Percentiles rank a stretch among this genome's conserved stretches.
These are phyloP conservation scores for Daucus carota DNA, from an alignment of 129 eudicot species.

Conservation along the genomic window DNA sequence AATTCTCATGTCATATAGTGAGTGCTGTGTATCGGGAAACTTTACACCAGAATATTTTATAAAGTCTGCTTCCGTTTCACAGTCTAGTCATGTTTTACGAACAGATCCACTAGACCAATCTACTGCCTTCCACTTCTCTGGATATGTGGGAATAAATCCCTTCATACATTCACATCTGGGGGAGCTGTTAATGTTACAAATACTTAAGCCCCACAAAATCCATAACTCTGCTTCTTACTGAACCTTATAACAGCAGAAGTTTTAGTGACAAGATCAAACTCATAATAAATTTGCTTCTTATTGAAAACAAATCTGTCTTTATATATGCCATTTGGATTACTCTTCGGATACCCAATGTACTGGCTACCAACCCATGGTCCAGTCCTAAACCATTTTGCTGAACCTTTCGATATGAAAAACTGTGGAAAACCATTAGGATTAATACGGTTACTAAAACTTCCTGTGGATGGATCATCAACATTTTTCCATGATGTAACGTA, in stretches of 20 bases:
- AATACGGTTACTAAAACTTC: neutral
- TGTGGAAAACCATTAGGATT: neutral
- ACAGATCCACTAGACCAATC: neutral
- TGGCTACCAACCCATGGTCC: neutral
- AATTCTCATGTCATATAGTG: neutral
- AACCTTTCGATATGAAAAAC: neutral
- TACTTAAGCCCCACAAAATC: neutral
- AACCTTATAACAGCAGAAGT: neutral
- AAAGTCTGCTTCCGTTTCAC: neutral
- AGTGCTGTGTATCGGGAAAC: neutral
- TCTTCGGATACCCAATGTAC: neutral
- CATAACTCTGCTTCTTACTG: no score
- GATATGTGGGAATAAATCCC: neutral
- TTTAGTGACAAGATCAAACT: neutral
- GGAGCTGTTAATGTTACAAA: neutral
- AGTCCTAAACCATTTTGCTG: neutral
- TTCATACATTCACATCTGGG: neutral
- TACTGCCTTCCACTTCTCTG: neutral
- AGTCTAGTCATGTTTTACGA: neutral
- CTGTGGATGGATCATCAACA: neutral
- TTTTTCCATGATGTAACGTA: neutral
- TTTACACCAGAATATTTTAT: neutral
- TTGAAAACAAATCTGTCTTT: neutral
- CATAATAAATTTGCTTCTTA: neutral
- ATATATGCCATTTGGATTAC: neutral